Evolutionary conservation across 495 filamentous ascomycete genomes (phyloP), one percentile per base, ranked within the genome.

Genomic region (Tetracladium setigerum): DNA sequence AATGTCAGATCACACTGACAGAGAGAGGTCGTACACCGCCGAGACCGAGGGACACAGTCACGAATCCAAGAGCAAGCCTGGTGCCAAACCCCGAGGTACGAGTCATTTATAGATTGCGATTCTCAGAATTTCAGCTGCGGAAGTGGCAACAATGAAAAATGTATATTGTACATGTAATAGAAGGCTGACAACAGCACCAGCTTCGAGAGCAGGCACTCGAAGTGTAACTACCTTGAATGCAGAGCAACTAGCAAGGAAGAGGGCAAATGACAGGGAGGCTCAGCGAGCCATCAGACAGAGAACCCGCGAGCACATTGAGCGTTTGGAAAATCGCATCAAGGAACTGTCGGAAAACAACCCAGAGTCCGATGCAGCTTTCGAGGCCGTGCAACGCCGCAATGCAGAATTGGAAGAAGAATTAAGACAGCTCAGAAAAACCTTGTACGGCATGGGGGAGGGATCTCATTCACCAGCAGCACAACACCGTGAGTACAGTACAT

Each of bases 181-280:
- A 34, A 33, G 17, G 14, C 31, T 18, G 30, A 44, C 52, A 40
- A 52, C 44, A 24, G 13, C 27, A 41, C 12, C 30, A 52, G 53
- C 50, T 9, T 48, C 46, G 13, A 41, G 55, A 27, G 64, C 67
- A 8, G 81, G 76, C n/a, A 75, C 78, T 19, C 70, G 84, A 46
- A 82, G 82, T 33, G 83, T 88, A 14, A 78, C 81, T 42, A 85
- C 78, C 47, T 74, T 88, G 50, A 84, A 81, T 11, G 77, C 79
- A n/a, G 74, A 80, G 18, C 83, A 88, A 59, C 69, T 86, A 39
- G 81, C 76, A 6, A 78, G 83, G 58, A 95, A 95, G 65, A 76
- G 89, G 46, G 87, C 86, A 58, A 94, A 94, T 63, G 89, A 95
- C 60, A 78, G 89, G 34, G 86, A 90, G 64, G 89, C 89, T 14